Percentiles rank a stretch among this genome's conserved stretches.
Evolutionary conservation across 1,284 basidiomycete genomes (phyloP).

Genomic region (Neolentinus lepideus): DNA sequence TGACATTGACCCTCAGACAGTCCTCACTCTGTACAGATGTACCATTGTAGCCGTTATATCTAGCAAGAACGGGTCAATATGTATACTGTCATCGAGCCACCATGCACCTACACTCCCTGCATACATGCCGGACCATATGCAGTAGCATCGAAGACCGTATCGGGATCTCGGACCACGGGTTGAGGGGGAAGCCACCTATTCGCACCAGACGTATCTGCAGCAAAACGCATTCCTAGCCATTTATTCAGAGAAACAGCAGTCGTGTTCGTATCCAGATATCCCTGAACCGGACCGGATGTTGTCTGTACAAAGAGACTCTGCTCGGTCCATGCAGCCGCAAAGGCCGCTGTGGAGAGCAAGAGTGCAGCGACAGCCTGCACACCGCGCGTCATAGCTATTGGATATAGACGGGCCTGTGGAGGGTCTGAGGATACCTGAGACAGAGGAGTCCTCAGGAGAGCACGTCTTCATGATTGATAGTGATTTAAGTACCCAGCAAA

Average conservation of each 20-base stretch:
- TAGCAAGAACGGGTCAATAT: background rate
- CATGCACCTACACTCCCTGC: constrained; percentile 24
- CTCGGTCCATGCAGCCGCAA: background rate
- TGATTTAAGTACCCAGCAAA: background rate
- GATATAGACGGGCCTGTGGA: background rate
- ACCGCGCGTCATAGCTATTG: background rate
- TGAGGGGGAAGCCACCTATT: constrained; percentile 35
- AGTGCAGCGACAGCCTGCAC: background rate
- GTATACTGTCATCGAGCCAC: background rate
- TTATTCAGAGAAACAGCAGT: constrained; percentile 26
- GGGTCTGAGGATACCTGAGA: background rate
- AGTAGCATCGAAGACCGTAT: constrained; percentile 25
- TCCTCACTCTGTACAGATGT: constrained; percentile 35
- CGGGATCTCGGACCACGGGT: constrained; percentile 12
- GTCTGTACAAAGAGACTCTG: constrained; percentile 12
- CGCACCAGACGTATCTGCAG: constrained; percentile 28
- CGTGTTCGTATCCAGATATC: constrained; percentile 27
- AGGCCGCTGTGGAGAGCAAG: background rate
- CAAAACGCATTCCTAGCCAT: constrained; percentile 33
- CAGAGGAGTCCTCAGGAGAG: background rate
- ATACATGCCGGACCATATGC: constrained; percentile 34
- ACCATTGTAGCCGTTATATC: constrained; percentile 30
- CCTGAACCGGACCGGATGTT: constrained; percentile 26
- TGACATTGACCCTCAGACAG: constrained; percentile 33
- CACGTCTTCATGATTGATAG: background rate